Percentiles rank a stretch among this genome's conserved stretches.
These are phyloP conservation scores for Colletotrichum lindemuthianum DNA, from an alignment of 2,329 filamentous ascomycete genomes.

Conservation along the genomic window DNA sequence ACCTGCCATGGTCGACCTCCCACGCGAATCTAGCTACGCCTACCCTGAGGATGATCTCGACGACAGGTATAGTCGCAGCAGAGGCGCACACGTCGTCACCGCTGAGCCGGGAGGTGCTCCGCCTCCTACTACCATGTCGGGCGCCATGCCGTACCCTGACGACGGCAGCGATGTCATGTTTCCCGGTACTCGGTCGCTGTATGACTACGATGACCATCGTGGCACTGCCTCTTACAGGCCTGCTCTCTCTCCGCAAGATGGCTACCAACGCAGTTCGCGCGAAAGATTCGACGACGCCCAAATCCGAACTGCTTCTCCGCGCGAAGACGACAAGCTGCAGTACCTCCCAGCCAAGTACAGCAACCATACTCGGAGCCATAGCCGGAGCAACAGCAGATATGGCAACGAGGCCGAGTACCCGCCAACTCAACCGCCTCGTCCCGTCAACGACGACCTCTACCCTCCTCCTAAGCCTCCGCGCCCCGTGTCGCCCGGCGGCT, in stretches of 20 bases:
- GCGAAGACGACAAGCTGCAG: conserved; percentile 51
- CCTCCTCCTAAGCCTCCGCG: conserved; percentile 33
- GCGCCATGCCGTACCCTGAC: conserved; percentile 52
- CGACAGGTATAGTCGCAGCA: conserved; percentile 43
- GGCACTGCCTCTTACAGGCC: conserved; percentile 44
- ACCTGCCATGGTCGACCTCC: conserved; percentile 49
- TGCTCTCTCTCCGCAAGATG: conserved; percentile 47
- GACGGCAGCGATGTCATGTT: conserved; percentile 50
- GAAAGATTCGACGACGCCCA: conserved; percentile 44
- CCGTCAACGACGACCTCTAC: conserved; percentile 49
- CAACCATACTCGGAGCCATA: conserved; percentile 39
- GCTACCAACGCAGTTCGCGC: conserved; percentile 50
- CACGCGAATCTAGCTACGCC: conserved; percentile 54
- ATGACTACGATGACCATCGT: conserved; percentile 51
- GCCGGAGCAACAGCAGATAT: conserved; percentile 40
- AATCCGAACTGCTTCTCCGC: conserved; percentile 36
- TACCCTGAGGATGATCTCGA: conserved; percentile 55
- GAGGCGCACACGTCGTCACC: conserved; percentile 34
- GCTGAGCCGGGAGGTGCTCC: conserved; percentile 27
- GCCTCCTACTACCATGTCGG: conserved; percentile 21
- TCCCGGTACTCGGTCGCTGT: conserved; percentile 48
- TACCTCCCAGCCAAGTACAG: conserved; percentile 61
- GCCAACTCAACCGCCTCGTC: conserved; percentile 38
- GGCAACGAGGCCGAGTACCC: conserved; percentile 40
- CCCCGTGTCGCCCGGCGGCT: conserved; percentile 34